Conservation (phyloP, 805 yeast species). For the Metschnikowia similis region DNA sequence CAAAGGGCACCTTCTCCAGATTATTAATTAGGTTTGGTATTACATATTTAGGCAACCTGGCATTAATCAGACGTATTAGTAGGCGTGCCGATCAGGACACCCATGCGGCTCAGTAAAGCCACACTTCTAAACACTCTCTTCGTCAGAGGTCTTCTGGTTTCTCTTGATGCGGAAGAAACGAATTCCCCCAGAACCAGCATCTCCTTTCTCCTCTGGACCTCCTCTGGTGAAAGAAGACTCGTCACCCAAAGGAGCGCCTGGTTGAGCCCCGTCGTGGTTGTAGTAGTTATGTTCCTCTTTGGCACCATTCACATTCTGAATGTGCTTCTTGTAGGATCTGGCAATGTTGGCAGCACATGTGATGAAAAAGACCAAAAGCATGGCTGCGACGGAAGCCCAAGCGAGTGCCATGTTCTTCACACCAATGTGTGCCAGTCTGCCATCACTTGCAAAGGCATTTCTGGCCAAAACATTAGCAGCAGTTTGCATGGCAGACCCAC, state of each 20-base stretch:
- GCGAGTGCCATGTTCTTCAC: slow-evolving; percentile 55
- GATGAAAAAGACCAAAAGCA: slow-evolving; percentile 47
- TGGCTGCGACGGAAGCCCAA: slow-evolving; percentile 65
- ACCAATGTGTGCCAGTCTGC: slow-evolving; percentile 48
- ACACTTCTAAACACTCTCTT: slow-evolving; percentile 35
- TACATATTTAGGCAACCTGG: slow-evolving; percentile 1
- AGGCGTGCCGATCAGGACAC: background rate
- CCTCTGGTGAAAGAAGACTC: slow-evolving; percentile 42
- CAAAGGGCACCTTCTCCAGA: background rate
- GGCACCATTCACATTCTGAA: slow-evolving; percentile 31
- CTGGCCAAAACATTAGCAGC: slow-evolving; percentile 75
- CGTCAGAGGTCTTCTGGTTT: slow-evolving; percentile 41
- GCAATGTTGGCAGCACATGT: slow-evolving; percentile 49
- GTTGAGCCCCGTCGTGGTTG: slow-evolving; percentile 10
- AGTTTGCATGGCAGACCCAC: slow-evolving; percentile 68
- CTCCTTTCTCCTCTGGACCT: slow-evolving; percentile 33
- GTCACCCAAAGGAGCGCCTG: slow-evolving; percentile 30
- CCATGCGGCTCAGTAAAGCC: background rate
- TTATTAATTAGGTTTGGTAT: background rate
- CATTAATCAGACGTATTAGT: slow-evolving; percentile 1
- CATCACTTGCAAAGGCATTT: slow-evolving; percentile 55
- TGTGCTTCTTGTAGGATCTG: slow-evolving; percentile 49
- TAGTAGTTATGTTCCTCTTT: slow-evolving; percentile 18
- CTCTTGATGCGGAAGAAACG: slow-evolving; percentile 74
- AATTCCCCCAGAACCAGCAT: slow-evolving; percentile 52